Evolutionary conservation across 441 rosid genomes (phyloP), one percentile per base, ranked within the genome.

Genomic region (Gossypium lobatum): DNA sequence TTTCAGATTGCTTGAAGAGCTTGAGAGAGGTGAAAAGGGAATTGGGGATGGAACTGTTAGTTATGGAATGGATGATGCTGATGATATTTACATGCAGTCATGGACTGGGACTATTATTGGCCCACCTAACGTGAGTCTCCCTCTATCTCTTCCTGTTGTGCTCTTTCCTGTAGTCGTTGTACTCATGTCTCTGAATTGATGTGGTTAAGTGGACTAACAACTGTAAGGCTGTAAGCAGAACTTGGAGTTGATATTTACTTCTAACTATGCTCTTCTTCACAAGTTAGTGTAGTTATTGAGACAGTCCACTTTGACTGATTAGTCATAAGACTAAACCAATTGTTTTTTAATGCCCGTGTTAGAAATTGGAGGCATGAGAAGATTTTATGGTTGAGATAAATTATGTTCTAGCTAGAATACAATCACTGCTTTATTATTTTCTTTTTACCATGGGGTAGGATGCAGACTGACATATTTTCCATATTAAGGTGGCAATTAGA

Each of bases 61-160:
- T 85, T 89, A 89, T 75, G 93, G 93, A 75, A 89, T 89, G 91
- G 93, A 89, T 52, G 91, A 87, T 70, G 90, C 85, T 61, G 93
- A 89, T 75, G 93, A 89, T 78, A 84, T 87, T 71, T 83, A 70
- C 69, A 89, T 89, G 93, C 91, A 87, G 71, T 89, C 93, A 14
- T 89, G 91, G 93, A 87, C 93, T 10, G 92, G 94, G 72, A 89
- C 94, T 58, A 82, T 89, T 73, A 89, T 89, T 26, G 94, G 94
- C 11, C 94, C 94, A 6, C 87, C 90, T 25, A 85, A 81, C 78
- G 94, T 88, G 79, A 68, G 84, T 50, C 20, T 63, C 13, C 57
- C 37, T 61, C 54, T 72, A 13, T 11, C 3, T 57, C 48, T 73
- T 17, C 13, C 17, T 54, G 9, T 21, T 59, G 31, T 70, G 14